phyloP scores from a whole-genome alignment of 345 rosid species.

The Chamaenerion angustifolium region DNA sequence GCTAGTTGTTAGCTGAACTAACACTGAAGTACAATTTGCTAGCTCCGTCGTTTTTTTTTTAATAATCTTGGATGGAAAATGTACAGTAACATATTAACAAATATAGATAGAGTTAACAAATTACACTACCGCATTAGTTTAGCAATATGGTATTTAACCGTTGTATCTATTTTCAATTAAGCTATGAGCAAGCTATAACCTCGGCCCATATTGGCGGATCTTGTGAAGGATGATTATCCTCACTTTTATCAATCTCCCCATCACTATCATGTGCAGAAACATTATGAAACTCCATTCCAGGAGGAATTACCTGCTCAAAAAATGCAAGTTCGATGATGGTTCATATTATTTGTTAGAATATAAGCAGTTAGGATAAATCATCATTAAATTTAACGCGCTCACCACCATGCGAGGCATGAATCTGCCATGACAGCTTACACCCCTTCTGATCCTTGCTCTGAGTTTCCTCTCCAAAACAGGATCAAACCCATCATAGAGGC shows the following conservation, averaged over 20 bases:
- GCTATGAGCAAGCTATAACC: slow-evolving; percentile 20
- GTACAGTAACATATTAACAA: too few species aligned
- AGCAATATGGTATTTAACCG: too few species aligned
- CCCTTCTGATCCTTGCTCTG: slow-evolving; percentile 42
- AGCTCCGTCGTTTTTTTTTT: too few species aligned
- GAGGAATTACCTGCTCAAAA: slow-evolving; percentile 67
- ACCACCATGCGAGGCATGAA: slow-evolving; percentile 68
- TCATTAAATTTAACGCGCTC: background rate
- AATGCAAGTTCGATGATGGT: slow-evolving; percentile 1
- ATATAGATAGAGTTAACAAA: too few species aligned
- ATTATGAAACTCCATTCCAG: slow-evolving; percentile 92
- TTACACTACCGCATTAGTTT: too few species aligned
- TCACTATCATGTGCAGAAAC: slow-evolving; percentile 63
- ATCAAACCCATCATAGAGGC: slow-evolving; percentile 62
- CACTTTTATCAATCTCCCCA: slow-evolving; percentile 44
- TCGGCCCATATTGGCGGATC: slow-evolving; percentile 80
- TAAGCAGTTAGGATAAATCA: background rate
- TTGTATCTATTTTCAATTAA: too few species aligned
- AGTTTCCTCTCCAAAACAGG: slow-evolving; percentile 53
- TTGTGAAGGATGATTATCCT: slow-evolving; percentile 28
- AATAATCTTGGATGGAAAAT: too few species aligned
- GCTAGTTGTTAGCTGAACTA: background rate
- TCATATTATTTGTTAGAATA: background rate
- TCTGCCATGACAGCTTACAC: slow-evolving; percentile 58
- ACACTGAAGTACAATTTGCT: too few species aligned